These are phyloP conservation scores for Theileria parva DNA, from an alignment of 169 alveolate species.

Conservation along the genomic window DNA sequence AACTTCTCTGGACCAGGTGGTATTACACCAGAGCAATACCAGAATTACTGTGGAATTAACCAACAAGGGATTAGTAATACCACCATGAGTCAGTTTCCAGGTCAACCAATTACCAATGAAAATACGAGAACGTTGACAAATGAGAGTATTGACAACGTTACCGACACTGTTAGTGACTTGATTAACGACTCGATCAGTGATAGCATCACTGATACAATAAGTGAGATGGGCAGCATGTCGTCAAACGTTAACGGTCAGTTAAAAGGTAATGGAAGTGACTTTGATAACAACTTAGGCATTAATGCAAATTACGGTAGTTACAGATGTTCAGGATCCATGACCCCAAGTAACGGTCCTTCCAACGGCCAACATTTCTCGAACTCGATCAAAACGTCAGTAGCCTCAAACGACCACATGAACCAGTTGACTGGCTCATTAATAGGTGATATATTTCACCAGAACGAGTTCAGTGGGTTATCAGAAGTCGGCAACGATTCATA, in stretches of 20 bases:
- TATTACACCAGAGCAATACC: not conserved
- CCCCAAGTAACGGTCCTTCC: not conserved
- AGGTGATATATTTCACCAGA: not conserved
- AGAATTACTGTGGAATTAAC: not conserved
- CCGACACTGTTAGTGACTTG: not conserved
- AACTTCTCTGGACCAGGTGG: not conserved
- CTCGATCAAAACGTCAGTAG: not conserved
- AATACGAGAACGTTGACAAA: not conserved
- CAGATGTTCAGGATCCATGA: not conserved
- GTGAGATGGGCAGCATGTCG: not conserved
- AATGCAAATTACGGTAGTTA: not conserved
- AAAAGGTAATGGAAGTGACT: not conserved
- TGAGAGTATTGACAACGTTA: not conserved
- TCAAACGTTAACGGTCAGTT: not conserved
- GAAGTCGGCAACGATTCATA: not conserved
- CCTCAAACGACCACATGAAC: not conserved
- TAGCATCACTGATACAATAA: not conserved
- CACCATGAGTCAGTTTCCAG: not conserved
- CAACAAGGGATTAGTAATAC: not conserved
- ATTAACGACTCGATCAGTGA: not conserved
- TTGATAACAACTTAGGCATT: not conserved
- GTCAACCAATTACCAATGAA: not conserved
- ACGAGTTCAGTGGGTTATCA: not conserved
- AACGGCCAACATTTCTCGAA: not conserved
- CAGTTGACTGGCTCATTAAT: slow-evolving; percentile 9